These are phyloP conservation scores for Effrenium voratum DNA, from an alignment of 73 alveolate species.

Conservation along the genomic window DNA sequence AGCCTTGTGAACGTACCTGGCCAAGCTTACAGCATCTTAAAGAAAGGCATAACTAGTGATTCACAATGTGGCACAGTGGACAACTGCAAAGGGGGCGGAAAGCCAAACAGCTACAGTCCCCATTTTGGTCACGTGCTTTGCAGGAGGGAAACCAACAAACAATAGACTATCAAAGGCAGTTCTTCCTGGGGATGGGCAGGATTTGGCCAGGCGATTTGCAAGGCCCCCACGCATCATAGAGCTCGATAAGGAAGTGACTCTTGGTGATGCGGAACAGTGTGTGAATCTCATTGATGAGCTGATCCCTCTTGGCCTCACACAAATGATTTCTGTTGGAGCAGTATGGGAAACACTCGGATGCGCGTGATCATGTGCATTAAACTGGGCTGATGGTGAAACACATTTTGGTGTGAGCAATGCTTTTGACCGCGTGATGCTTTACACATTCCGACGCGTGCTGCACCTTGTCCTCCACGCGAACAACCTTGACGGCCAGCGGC, in stretches of 20 bases:
- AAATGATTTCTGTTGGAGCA: not conserved
- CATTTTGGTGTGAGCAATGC: no score
- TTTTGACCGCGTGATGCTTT: no score
- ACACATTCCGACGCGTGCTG: no score
- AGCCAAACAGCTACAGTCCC: not conserved
- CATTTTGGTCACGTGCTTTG: not conserved
- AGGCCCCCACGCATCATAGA: constrained; percentile 52
- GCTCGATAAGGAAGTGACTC: constrained; percentile 74
- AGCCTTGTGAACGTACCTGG: constrained; percentile 83
- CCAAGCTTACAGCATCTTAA: no score
- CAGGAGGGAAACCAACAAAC: no score
- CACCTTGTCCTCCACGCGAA: constrained; percentile 85
- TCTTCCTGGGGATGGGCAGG: no score
- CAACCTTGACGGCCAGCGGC: constrained; percentile 82
- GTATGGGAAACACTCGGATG: no score
- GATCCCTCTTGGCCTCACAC: constrained; percentile 60
- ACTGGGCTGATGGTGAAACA: no score
- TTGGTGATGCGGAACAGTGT: constrained; percentile 72
- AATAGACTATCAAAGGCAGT: no score
- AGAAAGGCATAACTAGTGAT: no score
- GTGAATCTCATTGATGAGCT: constrained; percentile 72
- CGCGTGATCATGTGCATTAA: no score
- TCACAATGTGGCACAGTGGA: not conserved
- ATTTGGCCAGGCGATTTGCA: no score
- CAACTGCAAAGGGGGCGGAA: not conserved